Percentiles rank a stretch among this genome's conserved stretches.
phyloP scores from a whole-genome alignment of 495 filamentous ascomycete species.

The Platismatia glauca region DNA sequence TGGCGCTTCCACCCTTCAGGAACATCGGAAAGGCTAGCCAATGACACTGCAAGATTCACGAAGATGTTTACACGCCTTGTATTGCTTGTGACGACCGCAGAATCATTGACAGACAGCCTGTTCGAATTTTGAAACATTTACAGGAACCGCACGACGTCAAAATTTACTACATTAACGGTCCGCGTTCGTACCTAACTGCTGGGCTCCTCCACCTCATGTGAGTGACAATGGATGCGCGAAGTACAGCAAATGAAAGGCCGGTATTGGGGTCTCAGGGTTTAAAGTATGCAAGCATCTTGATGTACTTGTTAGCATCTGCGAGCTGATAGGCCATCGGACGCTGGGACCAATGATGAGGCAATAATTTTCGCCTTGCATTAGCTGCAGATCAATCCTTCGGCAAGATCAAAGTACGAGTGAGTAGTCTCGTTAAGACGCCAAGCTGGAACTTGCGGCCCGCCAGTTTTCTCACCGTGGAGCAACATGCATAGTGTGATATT shows the following conservation, averaged over 20 bases:
- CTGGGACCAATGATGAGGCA: constrained; percentile 12
- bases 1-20: constrained; percentile 1
- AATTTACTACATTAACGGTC: constrained; percentile 21
- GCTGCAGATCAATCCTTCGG: constrained; percentile 11
- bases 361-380: constrained; percentile 8
- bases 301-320: neutral
- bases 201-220: constrained; percentile 21
- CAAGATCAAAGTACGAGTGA: neutral
- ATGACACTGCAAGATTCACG: neutral
- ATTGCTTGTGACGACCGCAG: neutral
- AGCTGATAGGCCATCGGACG: constrained; percentile 15
- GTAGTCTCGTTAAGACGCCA: neutral
- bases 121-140: neutral
- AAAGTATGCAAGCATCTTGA: constrained; percentile 11
- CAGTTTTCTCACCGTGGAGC: neutral
- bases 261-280: constrained; percentile 14
- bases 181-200: constrained; percentile 18
- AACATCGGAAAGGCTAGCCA: neutral
- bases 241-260: constrained; percentile 23
- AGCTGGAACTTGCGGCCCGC: neutral
- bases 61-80: constrained; percentile 3
- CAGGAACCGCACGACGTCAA: constrained; percentile 17
- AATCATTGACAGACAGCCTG: neutral
- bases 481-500: neutral
- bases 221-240: constrained; percentile 19